Evolutionary conservation across 2,329 filamentous ascomycete genomes (phyloP).

Genomic region (Macrophomina tecta): DNA sequence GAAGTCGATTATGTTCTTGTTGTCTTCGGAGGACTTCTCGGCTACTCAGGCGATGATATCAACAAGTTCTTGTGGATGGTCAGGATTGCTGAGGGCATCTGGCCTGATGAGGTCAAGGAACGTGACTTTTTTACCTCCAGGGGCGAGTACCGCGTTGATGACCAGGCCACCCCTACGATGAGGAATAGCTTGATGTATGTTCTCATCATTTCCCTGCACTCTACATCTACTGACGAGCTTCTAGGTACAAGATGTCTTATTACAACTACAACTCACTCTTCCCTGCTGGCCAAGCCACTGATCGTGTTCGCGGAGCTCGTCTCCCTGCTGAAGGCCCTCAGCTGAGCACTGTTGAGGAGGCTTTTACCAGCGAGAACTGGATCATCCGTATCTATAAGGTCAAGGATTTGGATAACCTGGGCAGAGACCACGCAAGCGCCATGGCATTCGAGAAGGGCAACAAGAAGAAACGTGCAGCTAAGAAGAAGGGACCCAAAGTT

Average conservation of each 20-base stretch:
- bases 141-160: slow-evolving; percentile 94
- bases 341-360: slow-evolving; percentile 90
- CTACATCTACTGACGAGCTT: slow-evolving; percentile 36
- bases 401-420: slow-evolving; percentile 96
- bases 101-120: slow-evolving; percentile 99
- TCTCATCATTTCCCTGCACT: not conserved
- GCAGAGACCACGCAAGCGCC: slow-evolving; percentile 78
- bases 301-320: slow-evolving; percentile 82
- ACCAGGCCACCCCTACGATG: slow-evolving; percentile 94
- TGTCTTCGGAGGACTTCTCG: slow-evolving; percentile 92
- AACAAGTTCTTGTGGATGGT: slow-evolving; percentile 99
- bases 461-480: slow-evolving; percentile 80
- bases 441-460: slow-evolving; percentile 76
- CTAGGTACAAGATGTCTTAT: slow-evolving; percentile 99
- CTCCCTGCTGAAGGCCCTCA: slow-evolving; percentile 85
- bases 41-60: slow-evolving; percentile 98
- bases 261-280: slow-evolving; percentile 95
- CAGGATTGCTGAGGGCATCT: slow-evolving; percentile 97
- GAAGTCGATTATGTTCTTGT: slow-evolving; percentile 99
- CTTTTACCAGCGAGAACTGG: slow-evolving; percentile 99
- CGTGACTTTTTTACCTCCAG: slow-evolving; percentile 92
- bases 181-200: slow-evolving; percentile 98
- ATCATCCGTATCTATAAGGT: slow-evolving; percentile 99
- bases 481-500: slow-evolving; percentile 74
- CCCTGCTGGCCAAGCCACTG: slow-evolving; percentile 85